phyloP scores from a whole-genome alignment of 2,329 filamentous ascomycete genomes.

The Drechslerella stenobrocha region DNA sequence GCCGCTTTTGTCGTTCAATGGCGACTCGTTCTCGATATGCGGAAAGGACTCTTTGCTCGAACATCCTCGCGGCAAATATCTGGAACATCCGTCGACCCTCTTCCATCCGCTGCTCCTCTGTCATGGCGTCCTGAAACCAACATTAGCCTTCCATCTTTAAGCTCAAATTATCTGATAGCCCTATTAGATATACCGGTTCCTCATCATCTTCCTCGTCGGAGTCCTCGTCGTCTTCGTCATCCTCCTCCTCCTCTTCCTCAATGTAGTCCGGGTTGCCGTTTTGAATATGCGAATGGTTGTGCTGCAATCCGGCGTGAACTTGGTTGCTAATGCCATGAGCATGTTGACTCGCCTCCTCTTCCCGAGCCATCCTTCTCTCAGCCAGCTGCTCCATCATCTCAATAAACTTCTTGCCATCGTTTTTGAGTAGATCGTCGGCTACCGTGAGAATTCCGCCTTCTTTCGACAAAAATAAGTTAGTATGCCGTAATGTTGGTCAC shows the following conservation, averaged over 20 bases:
- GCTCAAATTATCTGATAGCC: constrained; percentile 30
- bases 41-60: constrained; percentile 92
- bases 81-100: constrained; percentile 98
- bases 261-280: constrained; percentile 74
- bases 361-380: constrained; percentile 93
- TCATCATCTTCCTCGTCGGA: constrained; percentile 55
- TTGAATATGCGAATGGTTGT: constrained; percentile 72
- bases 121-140: constrained; percentile 78
- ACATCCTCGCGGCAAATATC: constrained; percentile 98
- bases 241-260: constrained; percentile 65
- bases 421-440: constrained; percentile 96
- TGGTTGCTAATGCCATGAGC: constrained; percentile 59
- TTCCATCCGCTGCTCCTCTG: constrained; percentile 97
- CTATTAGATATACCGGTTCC: constrained; percentile 61
- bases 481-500: neutral
- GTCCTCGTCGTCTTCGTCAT: constrained; percentile 68
- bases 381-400: constrained; percentile 99
- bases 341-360: constrained; percentile 80
- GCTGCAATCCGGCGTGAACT: constrained; percentile 60
- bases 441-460: constrained; percentile 96
- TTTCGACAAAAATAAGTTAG: constrained; percentile 54
- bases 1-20: constrained; percentile 83
- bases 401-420: constrained; percentile 99
- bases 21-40: constrained; percentile 99
- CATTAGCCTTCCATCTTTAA: constrained; percentile 39